Evolutionary conservation across 192 early-diverging fungal genomes (phyloP).

Genomic region (Cetraspora pellucida): DNA sequence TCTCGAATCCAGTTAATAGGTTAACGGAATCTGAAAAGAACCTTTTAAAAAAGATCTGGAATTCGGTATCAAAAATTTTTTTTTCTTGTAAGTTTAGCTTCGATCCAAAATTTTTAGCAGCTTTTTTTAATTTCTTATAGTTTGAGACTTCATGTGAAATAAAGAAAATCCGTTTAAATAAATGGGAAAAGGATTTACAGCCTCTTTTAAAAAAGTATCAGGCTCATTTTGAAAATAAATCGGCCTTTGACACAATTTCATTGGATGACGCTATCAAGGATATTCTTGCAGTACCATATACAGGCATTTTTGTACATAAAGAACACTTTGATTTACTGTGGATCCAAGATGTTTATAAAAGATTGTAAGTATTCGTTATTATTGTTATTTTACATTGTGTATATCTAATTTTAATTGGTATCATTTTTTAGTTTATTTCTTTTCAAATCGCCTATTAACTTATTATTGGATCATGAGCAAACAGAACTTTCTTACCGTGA

Average conservation of each 20-base stretch:
- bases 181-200: conserved; percentile 27
- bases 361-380: conserved; percentile 28
- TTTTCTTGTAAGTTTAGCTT: conserved; percentile 23
- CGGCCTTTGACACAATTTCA: conserved; percentile 16
- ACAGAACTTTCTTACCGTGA: conserved; percentile 17
- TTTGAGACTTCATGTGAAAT: neutral
- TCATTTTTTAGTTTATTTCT: conserved; percentile 15
- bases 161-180: conserved; percentile 28
- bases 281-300: conserved; percentile 24
- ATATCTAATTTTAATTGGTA: conserved; percentile 6
- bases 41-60: conserved; percentile 22
- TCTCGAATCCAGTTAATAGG: conserved; percentile 26
- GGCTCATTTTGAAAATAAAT: conserved; percentile 15
- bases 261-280: conserved; percentile 17
- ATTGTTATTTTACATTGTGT: conserved; percentile 16
- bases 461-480: conserved; percentile 24
- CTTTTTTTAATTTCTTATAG: conserved; percentile 12
- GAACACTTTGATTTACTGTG: conserved; percentile 24
- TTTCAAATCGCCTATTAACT: conserved; percentile 15
- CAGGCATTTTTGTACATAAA: conserved; percentile 25
- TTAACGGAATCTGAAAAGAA: conserved; percentile 8
- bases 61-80: conserved; percentile 20
- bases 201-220: conserved; percentile 30
- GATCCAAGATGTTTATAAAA: conserved; percentile 25
- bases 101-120: conserved; percentile 3